Evolutionary conservation across 306 rosid species (phyloP).

Genomic region (Pterocarpus macrocarpus): DNA sequence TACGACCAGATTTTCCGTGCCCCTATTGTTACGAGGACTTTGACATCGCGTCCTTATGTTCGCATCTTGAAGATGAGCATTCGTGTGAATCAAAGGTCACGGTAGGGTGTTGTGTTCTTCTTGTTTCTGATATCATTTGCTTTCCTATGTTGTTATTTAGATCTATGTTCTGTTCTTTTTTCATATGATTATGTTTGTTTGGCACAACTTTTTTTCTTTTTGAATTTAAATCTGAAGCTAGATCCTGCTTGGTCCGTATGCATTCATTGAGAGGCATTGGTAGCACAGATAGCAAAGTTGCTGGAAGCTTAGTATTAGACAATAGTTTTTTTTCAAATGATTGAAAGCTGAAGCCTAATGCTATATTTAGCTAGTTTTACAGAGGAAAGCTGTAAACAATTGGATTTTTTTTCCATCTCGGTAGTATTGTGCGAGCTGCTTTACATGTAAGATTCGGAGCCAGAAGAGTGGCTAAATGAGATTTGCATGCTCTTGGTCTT

Average conservation of each 20-base stretch:
- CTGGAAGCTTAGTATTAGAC: constrained; percentile 6
- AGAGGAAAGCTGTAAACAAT: constrained; percentile 18
- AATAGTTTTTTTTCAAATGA: not conserved
- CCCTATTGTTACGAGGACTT: constrained; percentile 94
- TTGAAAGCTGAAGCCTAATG: constrained; percentile 9
- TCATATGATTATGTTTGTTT: constrained; percentile 19
- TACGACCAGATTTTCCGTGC: constrained; percentile 87
- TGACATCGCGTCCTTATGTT: constrained; percentile 85
- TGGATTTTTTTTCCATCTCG: constrained; percentile 17
- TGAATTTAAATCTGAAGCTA: not conserved
- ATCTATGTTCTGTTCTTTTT: constrained; percentile 34
- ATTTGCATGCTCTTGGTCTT: not conserved
- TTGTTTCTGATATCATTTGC: constrained; percentile 18
- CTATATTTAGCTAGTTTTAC: constrained; percentile 5
- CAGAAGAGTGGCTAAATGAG: not conserved
- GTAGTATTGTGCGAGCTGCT: constrained; percentile 7
- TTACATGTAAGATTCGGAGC: not conserved
- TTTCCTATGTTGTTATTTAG: constrained; percentile 2
- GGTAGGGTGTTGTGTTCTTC: constrained; percentile 52
- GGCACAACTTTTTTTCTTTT: not conserved
- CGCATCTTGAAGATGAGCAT: constrained; percentile 96
- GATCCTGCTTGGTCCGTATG: constrained; percentile 34
- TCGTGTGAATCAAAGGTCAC: constrained; percentile 86
- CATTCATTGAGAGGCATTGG: not conserved
- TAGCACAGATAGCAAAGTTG: constrained; percentile 24